These are phyloP conservation scores for Botrytis galanthina DNA, from an alignment of 2,329 filamentous ascomycete genomes.

Conservation along the genomic window DNA sequence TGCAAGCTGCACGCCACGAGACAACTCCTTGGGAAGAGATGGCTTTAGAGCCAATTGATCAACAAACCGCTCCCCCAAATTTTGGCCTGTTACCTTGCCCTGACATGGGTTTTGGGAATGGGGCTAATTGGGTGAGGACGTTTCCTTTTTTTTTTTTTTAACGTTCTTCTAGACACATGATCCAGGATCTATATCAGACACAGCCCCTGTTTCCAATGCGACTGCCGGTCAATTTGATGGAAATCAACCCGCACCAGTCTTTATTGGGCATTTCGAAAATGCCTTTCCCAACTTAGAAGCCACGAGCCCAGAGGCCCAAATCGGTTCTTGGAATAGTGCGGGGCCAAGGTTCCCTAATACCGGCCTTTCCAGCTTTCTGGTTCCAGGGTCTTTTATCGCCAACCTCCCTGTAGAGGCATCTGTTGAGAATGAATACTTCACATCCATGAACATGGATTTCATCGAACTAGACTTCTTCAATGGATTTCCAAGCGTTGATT, in stretches of 20 bases:
- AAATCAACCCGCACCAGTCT: too few species aligned
- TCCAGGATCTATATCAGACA: too few species aligned
- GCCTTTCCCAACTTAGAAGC: too few species aligned
- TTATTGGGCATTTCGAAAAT: too few species aligned
- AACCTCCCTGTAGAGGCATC: fast-evolving
- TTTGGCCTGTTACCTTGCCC: neutral
- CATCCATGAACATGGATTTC: neutral
- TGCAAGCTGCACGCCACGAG: neutral
- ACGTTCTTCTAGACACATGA: too few species aligned
- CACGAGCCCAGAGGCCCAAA: neutral
- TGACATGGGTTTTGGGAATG: neutral
- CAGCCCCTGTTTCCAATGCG: too few species aligned
- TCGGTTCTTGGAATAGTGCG: neutral
- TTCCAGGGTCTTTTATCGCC: too few species aligned
- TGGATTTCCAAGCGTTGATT: neutral
- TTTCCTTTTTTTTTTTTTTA: neutral
- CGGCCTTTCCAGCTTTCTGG: fast-evolving
- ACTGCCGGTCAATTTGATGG: too few species aligned
- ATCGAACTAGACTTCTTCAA: neutral
- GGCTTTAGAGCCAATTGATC: neutral
- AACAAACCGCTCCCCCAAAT: fast-evolving
- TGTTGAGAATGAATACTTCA: fast-evolving
- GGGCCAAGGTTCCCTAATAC: fast-evolving
- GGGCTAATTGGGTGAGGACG: neutral
- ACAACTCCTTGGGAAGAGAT: neutral